Conservation (phyloP, 2,329 filamentous ascomycete species). For the Scedosporium aurantiacum region DNA sequence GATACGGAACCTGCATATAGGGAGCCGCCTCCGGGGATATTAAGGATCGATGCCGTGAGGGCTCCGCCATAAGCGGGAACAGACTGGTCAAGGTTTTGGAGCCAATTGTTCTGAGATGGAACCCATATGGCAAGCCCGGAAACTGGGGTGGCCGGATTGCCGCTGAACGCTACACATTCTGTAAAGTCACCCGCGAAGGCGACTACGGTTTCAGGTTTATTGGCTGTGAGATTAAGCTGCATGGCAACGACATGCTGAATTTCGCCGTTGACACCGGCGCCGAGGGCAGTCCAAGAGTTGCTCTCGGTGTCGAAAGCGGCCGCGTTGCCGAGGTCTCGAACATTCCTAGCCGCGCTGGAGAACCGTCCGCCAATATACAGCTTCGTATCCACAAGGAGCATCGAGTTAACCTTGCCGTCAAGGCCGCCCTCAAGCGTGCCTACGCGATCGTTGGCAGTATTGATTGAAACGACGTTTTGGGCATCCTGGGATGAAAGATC, state of each 20-base stretch:
- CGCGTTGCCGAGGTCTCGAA: conserved; percentile 59
- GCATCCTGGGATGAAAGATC: conserved; percentile 64
- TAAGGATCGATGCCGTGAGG: conserved; percentile 57
- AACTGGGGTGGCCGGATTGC: conserved; percentile 48
- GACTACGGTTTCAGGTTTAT: conserved; percentile 60
- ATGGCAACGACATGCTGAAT: conserved; percentile 68
- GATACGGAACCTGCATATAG: conserved; percentile 77
- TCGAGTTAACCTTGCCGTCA: conserved; percentile 63
- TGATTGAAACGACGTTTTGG: conserved; percentile 68
- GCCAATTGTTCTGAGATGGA: conserved; percentile 73
- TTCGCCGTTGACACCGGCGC: conserved; percentile 72
- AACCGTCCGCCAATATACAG: conserved; percentile 83
- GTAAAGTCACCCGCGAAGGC: conserved; percentile 73
- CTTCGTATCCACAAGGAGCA: conserved; percentile 54
- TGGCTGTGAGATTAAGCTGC: conserved; percentile 62
- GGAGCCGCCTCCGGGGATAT: conserved; percentile 49
- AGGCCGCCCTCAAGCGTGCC: conserved; percentile 60
- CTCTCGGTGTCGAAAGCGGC: conserved; percentile 62
- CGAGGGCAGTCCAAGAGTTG: conserved; percentile 66
- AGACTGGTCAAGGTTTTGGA: conserved; percentile 61
- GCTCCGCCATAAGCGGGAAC: conserved; percentile 60
- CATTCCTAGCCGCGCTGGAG: conserved; percentile 55
- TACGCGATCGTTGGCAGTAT: conserved; percentile 48
- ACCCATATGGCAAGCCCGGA: conserved; percentile 87
- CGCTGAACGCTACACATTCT: conserved; percentile 56